phyloP scores from a whole-genome alignment of 2,329 filamentous ascomycete genomes.

The Pochonia chlamydosporia region DNA sequence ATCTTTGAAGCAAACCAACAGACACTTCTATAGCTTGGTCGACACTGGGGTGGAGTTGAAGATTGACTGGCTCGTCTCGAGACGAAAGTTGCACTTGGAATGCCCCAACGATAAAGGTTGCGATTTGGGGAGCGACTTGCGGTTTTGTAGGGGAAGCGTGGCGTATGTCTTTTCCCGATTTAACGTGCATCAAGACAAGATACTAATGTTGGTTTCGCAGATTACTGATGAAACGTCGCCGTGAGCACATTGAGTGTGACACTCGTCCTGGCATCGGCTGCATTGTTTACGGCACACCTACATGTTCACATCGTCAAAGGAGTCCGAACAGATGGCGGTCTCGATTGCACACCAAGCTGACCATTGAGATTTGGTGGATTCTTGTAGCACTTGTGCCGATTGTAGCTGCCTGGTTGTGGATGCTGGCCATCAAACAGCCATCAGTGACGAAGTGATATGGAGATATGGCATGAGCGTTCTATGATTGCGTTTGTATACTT shows the following conservation, averaged over 20 bases:
- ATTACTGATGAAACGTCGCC: conserved; percentile 51
- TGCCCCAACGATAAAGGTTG: conserved; percentile 55
- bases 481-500: no score
- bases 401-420: conserved; percentile 12
- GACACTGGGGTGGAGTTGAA: conserved; percentile 61
- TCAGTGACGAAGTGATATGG: background rate
- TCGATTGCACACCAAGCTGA: conserved; percentile 39
- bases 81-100: conserved; percentile 56
- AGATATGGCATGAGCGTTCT: no score
- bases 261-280: conserved; percentile 50
- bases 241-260: conserved; percentile 57
- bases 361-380: conserved; percentile 44
- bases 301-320: conserved; percentile 38
- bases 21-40: conserved; percentile 58
- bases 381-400: conserved; percentile 36
- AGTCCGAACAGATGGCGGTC: conserved; percentile 39
- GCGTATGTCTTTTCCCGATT: conserved; percentile 43
- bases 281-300: conserved; percentile 44
- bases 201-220: conserved; percentile 22
- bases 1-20: conserved; percentile 61
- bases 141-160: conserved; percentile 56
- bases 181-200: no score
- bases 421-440: background rate
- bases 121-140: conserved; percentile 52
- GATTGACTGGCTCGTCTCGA: conserved; percentile 62